Evolutionary conservation across 441 rosid genomes (phyloP).

Genomic region (Biscutella laevigata): DNA sequence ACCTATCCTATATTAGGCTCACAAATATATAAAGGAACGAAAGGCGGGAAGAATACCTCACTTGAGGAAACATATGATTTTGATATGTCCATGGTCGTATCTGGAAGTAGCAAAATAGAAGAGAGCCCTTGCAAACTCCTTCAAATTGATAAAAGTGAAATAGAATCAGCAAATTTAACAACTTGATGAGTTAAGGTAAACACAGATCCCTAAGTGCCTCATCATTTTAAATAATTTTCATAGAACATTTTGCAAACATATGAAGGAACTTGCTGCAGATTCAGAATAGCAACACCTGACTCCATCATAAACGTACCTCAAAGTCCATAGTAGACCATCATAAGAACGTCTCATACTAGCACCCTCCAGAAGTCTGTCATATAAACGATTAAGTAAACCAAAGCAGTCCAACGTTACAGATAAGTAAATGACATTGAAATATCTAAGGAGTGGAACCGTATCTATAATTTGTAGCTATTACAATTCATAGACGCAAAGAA

Average conservation of each 20-base stretch:
- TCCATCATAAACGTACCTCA: constrained; percentile 45
- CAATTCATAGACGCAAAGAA: too few relatives aligned
- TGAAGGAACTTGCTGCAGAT: constrained; percentile 1
- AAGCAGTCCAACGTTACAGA: constrained; percentile 12
- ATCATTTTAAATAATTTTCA: constrained; percentile 1
- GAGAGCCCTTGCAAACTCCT: constrained; percentile 89
- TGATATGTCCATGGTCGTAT: constrained; percentile 31
- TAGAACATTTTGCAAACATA: background rate
- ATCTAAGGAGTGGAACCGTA: constrained; percentile 11
- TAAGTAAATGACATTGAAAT: constrained; percentile 1
- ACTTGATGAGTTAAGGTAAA: background rate
- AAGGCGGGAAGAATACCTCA: constrained; percentile 32
- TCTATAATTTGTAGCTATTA: constrained; percentile 12
- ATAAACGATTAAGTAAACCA: constrained; percentile 14
- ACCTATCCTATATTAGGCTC: constrained; percentile 10
- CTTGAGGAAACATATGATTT: constrained; percentile 30
- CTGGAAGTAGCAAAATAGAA: constrained; percentile 34
- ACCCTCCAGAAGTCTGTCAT: constrained; percentile 70
- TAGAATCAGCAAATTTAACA: constrained; percentile 10
- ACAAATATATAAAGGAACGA: constrained; percentile 7
- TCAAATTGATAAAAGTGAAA: constrained; percentile 24
- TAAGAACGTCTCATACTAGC: constrained; percentile 61
- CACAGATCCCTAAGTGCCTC: background rate
- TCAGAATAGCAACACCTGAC: constrained; percentile 6
- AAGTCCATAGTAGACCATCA: constrained; percentile 85